Evolutionary conservation across 2,329 filamentous ascomycete species (phyloP).

Genomic region (Lecanicillium sp.): DNA sequence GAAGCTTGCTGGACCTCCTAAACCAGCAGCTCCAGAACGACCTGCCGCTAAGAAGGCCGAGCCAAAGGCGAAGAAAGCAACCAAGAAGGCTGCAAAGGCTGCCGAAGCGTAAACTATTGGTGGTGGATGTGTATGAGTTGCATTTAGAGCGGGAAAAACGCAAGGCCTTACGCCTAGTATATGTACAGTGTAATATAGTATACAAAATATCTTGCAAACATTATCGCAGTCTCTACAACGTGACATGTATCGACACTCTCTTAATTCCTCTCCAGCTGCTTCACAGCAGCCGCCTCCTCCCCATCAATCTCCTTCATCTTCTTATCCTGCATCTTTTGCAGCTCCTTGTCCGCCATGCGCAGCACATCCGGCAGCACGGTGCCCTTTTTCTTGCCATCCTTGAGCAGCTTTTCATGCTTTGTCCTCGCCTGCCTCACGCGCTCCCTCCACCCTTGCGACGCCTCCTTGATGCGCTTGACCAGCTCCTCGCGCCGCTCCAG

Average conservation of each 20-base stretch:
- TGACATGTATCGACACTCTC: background rate
- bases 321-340: slow-evolving; percentile 44
- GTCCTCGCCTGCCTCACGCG: slow-evolving; percentile 38
- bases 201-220: background rate
- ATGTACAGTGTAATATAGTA: slow-evolving; percentile 10
- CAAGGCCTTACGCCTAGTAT: slow-evolving; percentile 5
- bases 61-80: slow-evolving; percentile 1
- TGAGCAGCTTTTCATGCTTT: slow-evolving; percentile 39
- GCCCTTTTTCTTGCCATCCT: slow-evolving; percentile 38
- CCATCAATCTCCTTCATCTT: slow-evolving; percentile 41
- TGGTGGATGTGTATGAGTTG: slow-evolving; percentile 2
- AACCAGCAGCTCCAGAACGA: background rate
- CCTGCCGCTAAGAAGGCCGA: background rate
- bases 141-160: slow-evolving; percentile 1
- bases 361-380: slow-evolving; percentile 38
- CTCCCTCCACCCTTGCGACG: slow-evolving; percentile 42
- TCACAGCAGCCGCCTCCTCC: slow-evolving; percentile 40
- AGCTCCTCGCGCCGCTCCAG: slow-evolving; percentile 41
- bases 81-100: slow-evolving; percentile 1
- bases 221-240: background rate
- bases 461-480: slow-evolving; percentile 32
- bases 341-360: slow-evolving; percentile 36
- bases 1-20: slow-evolving; percentile 17
- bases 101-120: slow-evolving; percentile 1
- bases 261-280: slow-evolving; percentile 26